Base-by-base conservation (phyloP, 2,329 filamentous ascomycete species). In the Cladobotryum mycophilum region DNA sequence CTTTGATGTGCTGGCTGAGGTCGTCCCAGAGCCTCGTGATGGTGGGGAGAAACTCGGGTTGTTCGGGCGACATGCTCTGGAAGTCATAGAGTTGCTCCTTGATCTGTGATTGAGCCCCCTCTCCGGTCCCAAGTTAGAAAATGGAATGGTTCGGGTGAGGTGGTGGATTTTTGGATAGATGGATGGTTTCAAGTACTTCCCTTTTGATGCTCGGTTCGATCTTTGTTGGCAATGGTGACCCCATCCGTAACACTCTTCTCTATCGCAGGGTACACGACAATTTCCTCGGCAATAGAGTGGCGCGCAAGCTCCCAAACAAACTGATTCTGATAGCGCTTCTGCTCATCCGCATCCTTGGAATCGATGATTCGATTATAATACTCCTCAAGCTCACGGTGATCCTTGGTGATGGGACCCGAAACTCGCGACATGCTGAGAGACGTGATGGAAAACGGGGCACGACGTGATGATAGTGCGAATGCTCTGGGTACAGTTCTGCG, bases 231-330 rank as follows among this genome's bases (percentile, higher is more conserved):
- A 53, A 76, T 61, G 1, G 60, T 54, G 25, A 68, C 65, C 40
- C 76, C 76, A 1, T 66, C 59, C 1, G 22, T 20, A 18, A 80
- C 53, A 47, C 76, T 61, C 52, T 74, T 71, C 58, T 79, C 74
- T 17, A 81, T 65, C 1, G 73, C 76, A 0, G 78, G 78, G 53
- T 80, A 80, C 1, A 81, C 65, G 12, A 81, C 66, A 0, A 77
- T 57, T 55, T 78, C 73, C 52, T 77, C 73, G 5, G 64, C 64
- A n/a, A 76, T 62, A 0, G 70, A 71, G 54, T 76, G 73, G 3
- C 74, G 67, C 2, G 73, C 70, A 0, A 76, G 60, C 45, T 76
- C 71, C 75, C 73, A 76, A 1, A 67, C 64, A 45, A 76, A 74
- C 36, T 70, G 68, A 34, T 76, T 77, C 12, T 68, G 67, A 52